A percentile compares a stretch with the other conserved stretches of the same genome.
These are phyloP conservation scores for Neurospora crassa DNA, from an alignment of 2,329 filamentous ascomycete genomes.

Conservation along the genomic window DNA sequence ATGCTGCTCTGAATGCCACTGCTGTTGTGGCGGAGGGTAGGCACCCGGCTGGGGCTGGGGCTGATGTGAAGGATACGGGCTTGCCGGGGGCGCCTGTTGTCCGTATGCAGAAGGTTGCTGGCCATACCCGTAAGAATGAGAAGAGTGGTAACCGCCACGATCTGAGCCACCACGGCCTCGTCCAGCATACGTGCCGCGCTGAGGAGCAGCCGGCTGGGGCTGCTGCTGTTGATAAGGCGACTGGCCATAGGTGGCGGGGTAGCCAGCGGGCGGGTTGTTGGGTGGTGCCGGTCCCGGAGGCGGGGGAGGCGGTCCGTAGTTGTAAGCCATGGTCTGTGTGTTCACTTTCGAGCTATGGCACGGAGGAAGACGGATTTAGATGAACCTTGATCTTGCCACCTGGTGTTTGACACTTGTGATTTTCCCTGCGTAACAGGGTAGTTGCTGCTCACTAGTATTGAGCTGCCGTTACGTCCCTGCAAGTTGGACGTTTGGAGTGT, in stretches of 20 bases:
- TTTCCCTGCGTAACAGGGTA: background rate
- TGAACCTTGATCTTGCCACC: too few relatives aligned
- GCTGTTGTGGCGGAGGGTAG: conserved; percentile 31
- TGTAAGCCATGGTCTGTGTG: conserved; percentile 36
- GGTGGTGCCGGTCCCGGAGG: conserved; percentile 28
- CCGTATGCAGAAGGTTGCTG: conserved; percentile 24
- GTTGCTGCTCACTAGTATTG: background rate
- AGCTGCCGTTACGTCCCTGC: background rate
- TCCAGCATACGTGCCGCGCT: conserved; percentile 28
- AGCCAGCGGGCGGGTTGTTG: conserved; percentile 24
- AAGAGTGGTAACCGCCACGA: conserved; percentile 32
- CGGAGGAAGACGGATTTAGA: too few relatives aligned
- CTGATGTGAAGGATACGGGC: conserved; percentile 25
- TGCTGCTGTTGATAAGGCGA: conserved; percentile 24
- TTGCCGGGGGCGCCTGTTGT: conserved; percentile 15
- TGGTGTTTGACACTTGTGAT: background rate
- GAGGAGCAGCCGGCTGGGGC: conserved; percentile 3
- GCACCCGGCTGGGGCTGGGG: conserved; percentile 23
- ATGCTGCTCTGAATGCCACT: conserved; percentile 29
- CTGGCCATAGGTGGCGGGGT: conserved; percentile 27
- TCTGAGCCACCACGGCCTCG: conserved; percentile 31
- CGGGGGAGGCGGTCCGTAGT: conserved; percentile 44
- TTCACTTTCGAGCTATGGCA: background rate
- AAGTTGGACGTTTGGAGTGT: background rate
- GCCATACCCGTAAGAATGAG: conserved; percentile 34